Conservation (phyloP, 192 early-diverging fungal species). For the Borealophlyctis nickersoniae region DNA sequence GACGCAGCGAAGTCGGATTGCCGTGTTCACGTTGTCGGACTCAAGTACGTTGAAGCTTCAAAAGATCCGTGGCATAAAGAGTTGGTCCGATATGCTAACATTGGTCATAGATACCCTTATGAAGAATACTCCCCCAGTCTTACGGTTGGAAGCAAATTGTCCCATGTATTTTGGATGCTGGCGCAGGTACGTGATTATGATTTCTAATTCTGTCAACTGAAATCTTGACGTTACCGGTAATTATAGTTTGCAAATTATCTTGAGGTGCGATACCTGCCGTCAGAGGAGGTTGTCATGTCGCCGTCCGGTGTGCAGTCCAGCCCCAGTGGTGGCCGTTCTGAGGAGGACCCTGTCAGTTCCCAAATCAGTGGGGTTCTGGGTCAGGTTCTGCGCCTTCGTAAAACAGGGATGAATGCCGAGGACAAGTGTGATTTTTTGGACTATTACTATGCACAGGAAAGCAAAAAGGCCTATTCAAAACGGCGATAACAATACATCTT, state of each 20-base stretch:
- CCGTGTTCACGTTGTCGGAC: constrained; percentile 54
- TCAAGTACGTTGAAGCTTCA: constrained; percentile 50
- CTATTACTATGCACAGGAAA: constrained; percentile 50
- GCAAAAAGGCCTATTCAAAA: background rate
- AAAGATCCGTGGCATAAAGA: constrained; percentile 35
- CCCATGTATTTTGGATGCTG: constrained; percentile 56
- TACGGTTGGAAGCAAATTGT: constrained; percentile 53
- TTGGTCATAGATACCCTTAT: constrained; percentile 64
- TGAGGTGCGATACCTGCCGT: constrained; percentile 43
- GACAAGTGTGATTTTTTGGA: constrained; percentile 78
- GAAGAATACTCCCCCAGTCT: constrained; percentile 60
- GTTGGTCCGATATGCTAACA: too few relatives aligned
- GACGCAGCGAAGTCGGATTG: constrained; percentile 56
- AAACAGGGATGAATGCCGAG: constrained; percentile 56
- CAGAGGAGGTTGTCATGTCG: constrained; percentile 39
- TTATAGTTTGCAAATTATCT: constrained; percentile 42
- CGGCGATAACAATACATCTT: too few relatives aligned
- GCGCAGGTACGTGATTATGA: constrained; percentile 46
- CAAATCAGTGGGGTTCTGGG: constrained; percentile 55
- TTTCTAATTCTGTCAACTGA: background rate
- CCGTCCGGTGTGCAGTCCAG: too few relatives aligned
- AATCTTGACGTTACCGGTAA: background rate
- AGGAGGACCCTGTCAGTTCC: constrained; percentile 53
- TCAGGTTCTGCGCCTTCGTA: constrained; percentile 64
- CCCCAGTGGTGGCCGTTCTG: too few relatives aligned